These are phyloP conservation scores for Metschnikowia dekortorum DNA, from an alignment of 805 yeast species.

Conservation along the genomic window DNA sequence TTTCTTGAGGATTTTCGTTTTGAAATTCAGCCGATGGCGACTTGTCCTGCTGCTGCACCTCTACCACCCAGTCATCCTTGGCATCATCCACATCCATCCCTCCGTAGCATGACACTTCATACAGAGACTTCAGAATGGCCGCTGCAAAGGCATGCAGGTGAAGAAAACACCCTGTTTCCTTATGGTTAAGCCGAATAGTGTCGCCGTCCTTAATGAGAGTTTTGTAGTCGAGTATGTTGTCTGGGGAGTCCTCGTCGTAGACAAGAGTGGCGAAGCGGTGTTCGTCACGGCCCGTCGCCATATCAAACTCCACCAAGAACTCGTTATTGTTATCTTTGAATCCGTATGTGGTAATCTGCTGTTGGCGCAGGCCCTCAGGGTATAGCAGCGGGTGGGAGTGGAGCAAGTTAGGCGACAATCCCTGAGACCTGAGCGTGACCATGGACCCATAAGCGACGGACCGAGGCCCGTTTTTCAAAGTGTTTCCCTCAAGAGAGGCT, in stretches of 20 bases:
- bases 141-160: conserved; percentile 82
- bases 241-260: conserved; percentile 18
- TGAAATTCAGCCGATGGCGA: conserved; percentile 38
- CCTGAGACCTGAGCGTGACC: conserved; percentile 65
- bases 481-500: conserved; percentile 70
- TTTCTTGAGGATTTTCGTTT: conserved; percentile 43
- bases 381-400: conserved; percentile 85
- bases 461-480: conserved; percentile 63
- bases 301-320: conserved; percentile 27
- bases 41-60: conserved; percentile 61
- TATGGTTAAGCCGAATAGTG: conserved; percentile 68
- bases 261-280: conserved; percentile 29
- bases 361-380: conserved; percentile 92
- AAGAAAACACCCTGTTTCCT: conserved; percentile 63
- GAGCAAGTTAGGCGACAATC: conserved; percentile 66
- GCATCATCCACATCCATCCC: conserved; percentile 63
- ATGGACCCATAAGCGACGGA: conserved; percentile 59
- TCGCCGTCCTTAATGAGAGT: conserved; percentile 54
- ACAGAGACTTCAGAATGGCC: conserved; percentile 59
- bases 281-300: conserved; percentile 35
- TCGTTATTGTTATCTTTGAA: conserved; percentile 51
- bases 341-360: conserved; percentile 90
- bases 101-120: conserved; percentile 90
- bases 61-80: conserved; percentile 89
- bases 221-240: conserved; percentile 17